phyloP scores from a whole-genome alignment of 2,329 filamentous ascomycete genomes.

The Scortechinia acanthostroma region DNA sequence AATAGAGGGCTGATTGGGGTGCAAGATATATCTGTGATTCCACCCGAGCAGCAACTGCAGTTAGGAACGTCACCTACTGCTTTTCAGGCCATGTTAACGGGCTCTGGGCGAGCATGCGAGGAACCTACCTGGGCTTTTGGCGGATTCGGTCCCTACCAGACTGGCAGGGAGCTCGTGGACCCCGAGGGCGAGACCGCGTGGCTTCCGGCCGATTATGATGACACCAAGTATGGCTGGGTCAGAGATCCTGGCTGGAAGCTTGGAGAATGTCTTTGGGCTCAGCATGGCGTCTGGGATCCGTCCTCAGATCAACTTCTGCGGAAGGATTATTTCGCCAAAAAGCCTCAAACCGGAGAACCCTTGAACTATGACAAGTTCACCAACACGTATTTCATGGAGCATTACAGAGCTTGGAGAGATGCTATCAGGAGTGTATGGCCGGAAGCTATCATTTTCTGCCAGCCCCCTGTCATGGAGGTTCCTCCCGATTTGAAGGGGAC shows the following conservation, averaged over 20 bases:
- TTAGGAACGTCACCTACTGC: slow-evolving; percentile 11
- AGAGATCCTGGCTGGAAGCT: slow-evolving; percentile 9
- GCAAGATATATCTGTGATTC: slow-evolving; percentile 8
- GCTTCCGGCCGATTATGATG: slow-evolving; percentile 8
- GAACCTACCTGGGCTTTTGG: slow-evolving; percentile 10
- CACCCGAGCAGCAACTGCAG: slow-evolving; percentile 10
- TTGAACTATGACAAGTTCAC: slow-evolving; percentile 8
- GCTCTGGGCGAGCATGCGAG: slow-evolving; percentile 9
- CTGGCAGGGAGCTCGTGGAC: slow-evolving; percentile 7
- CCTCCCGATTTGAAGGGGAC: slow-evolving; percentile 9
- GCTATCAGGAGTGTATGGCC: slow-evolving; percentile 7
- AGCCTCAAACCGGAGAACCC: slow-evolving; percentile 5
- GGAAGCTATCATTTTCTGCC: slow-evolving; percentile 8
- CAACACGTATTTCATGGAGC: slow-evolving; percentile 11
- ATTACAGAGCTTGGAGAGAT: slow-evolving; percentile 8
- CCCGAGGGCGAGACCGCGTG: slow-evolving; percentile 8
- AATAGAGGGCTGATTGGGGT: slow-evolving; percentile 11
- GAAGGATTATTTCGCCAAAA: slow-evolving; percentile 9
- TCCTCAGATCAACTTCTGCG: slow-evolving; percentile 9
- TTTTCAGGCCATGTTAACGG: slow-evolving; percentile 10
- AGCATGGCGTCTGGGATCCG: slow-evolving; percentile 11
- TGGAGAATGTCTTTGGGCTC: slow-evolving; percentile 12
- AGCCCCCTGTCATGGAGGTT: slow-evolving; percentile 10
- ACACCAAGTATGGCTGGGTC: slow-evolving; percentile 10
- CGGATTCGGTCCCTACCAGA: slow-evolving; percentile 11